Base-by-base conservation (phyloP, 2,329 filamentous ascomycete species). In the Nemania bipapillata region DNA sequence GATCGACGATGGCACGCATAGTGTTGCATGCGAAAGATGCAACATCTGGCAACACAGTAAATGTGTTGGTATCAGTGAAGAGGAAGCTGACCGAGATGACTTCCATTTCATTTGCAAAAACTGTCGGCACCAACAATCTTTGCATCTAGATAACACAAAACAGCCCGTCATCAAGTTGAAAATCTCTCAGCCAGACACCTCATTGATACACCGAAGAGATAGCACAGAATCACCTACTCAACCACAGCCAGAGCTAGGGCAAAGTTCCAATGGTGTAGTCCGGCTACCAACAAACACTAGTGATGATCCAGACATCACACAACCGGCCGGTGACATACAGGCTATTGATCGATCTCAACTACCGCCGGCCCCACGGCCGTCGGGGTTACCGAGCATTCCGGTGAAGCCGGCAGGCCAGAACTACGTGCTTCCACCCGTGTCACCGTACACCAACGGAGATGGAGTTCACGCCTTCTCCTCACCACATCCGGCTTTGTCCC, bases 31-130 rank as follows among this genome's bases (percentile, higher is more conserved):
- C 81, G 96, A 99, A 77, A 90, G 86, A 73, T 99, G 96, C 83
- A 96, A 91, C 77, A 91, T 97, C 55, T 99, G 96, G 96, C 95
- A 98, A 79, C 96, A 99, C 78, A 97, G 94, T 84, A 93, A 92
- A 75, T 99, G 96, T 77, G 87, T 97, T 68, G 91, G 90, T 47
- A 92, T 98, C 71, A 87, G 87, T 53, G 88, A 96, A 74, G 83
- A 86, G 68, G 91, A 94, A 70, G 94, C 94, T 0, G 95, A 97
- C 72, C 86, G 90, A 54, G 89, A 93, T 1, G 92, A 96, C 72
- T 98, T 98, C 76, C 90, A 92, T 69, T 97, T 97, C 76, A 80
- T 97, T 72, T 98, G 95, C 81, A 83, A 83, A 37, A 89, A 91
- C 55, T 99, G 96, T 82, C 89, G 88, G 74, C 89, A 86, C 85